Base-by-base conservation (phyloP, 345 rosid species). In the Citrus medica region DNA sequence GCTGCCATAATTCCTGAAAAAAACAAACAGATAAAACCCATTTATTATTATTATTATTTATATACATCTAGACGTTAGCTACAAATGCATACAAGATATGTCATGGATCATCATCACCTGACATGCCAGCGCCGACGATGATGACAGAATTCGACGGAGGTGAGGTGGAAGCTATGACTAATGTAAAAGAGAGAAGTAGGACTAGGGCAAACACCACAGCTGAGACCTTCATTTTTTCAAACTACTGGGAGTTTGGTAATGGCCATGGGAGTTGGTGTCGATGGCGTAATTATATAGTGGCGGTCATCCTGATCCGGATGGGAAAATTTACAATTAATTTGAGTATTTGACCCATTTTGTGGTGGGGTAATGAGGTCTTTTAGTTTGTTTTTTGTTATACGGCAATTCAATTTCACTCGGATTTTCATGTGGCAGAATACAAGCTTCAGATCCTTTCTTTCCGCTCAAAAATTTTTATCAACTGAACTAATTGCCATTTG, bases 51-150 rank as follows among this genome's bases (percentile, higher is more conserved):
- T 51, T 14, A 5, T 53, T 53, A 53, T 16, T 16, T 53, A 5
- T 4, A 53, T 17, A 1, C 5, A 53, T 13, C 51, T 1, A 17
- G 17, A 46, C 51, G 51, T 46, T 46, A 12, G 17, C 51, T 46
- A 46, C 13, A 46, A 10, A 10, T 46, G 51, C 51, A 53, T 1
- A 53, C 19, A 17, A 19, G 6, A 17, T 53, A 17, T 17, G n/a
- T 17, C 6, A 53, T 53, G n/a, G 22, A 53, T 53, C 51, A 53
- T 53, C 60, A 4, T 30, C 12, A 69, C 83, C 87, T 79, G 83
- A 84, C 75, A 84, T 79, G 69, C 84, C 87, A 3, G 84, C 84
- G 28, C 87, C 87, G 7, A 84, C 37, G 62, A 84, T 60, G 67
- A 84, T 79, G 65, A 76, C 81, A 4, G 84, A 27, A 9, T 33